Conservation (phyloP, 805 yeast genomes). For the Zygosaccharomyces kombuchaensis region DNA sequence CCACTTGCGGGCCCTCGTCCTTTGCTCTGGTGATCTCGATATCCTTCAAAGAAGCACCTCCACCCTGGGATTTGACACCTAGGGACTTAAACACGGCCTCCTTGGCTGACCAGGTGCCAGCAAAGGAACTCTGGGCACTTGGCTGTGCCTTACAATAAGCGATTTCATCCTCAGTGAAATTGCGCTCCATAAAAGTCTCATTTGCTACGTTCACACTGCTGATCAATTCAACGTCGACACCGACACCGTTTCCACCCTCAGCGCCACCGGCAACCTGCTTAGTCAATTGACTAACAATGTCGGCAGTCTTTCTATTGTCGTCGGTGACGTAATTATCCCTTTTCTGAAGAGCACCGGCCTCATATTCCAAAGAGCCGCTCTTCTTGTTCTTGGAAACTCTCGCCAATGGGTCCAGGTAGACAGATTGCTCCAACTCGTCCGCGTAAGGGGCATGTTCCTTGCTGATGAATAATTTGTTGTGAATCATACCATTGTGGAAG, state of each 20-base stretch:
- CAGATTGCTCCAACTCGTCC: constrained; percentile 81
- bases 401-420: constrained; percentile 94
- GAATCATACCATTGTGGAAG: constrained; percentile 91
- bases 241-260: constrained; percentile 52
- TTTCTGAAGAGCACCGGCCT: constrained; percentile 48
- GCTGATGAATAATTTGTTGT: constrained; percentile 86
- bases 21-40: constrained; percentile 77
- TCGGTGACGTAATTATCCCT: constrained; percentile 40
- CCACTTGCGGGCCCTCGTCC: constrained; percentile 80
- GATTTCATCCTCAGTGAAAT: constrained; percentile 80
- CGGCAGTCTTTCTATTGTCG: constrained; percentile 50
- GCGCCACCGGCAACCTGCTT: constrained; percentile 34
- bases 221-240: constrained; percentile 94
- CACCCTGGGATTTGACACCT: constrained; percentile 85
- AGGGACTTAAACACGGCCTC: constrained; percentile 98
- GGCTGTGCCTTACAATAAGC: constrained; percentile 72
- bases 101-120: constrained; percentile 99
- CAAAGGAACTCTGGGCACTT: constrained; percentile 79
- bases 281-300: constrained; percentile 55
- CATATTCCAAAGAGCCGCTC: constrained; percentile 45
- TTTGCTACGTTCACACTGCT: constrained; percentile 79
- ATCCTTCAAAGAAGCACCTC: constrained; percentile 88
- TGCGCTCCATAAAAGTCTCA: constrained; percentile 85
- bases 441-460: constrained; percentile 92
- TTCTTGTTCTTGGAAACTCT: constrained; percentile 39